Evolutionary conservation across 371 early-diverging fungal species (phyloP).

Genomic region (Apophysomyces trapeziformis): DNA sequence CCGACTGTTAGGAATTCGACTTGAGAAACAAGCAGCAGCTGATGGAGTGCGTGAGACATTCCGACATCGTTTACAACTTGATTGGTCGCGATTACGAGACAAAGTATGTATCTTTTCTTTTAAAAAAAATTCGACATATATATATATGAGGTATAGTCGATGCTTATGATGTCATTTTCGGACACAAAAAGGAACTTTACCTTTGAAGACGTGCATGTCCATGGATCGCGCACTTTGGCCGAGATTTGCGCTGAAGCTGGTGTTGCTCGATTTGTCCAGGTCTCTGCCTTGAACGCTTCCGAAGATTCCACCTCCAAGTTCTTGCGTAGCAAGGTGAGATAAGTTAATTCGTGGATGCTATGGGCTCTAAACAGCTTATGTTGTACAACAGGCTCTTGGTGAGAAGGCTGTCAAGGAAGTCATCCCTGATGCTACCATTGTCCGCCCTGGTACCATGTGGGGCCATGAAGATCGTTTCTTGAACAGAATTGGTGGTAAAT

Average conservation of each 20-base stretch:
- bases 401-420: conserved; percentile 88
- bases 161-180: neutral
- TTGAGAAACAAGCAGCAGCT: conserved; percentile 84
- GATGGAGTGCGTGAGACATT: conserved; percentile 85
- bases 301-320: conserved; percentile 79
- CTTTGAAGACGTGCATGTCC: conserved; percentile 83
- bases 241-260: conserved; percentile 81
- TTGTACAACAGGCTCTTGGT: conserved; percentile 72
- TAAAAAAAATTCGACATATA: too few species aligned
- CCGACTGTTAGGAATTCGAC: conserved; percentile 75
- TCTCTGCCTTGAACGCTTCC: conserved; percentile 87
- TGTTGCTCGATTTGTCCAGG: conserved; percentile 87
- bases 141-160: neutral
- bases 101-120: conserved; percentile 55
- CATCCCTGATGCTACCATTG: conserved; percentile 92
- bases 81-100: conserved; percentile 93
- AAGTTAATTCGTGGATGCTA: neutral
- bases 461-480: conserved; percentile 95
- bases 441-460: conserved; percentile 88
- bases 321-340: conserved; percentile 81
- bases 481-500: conserved; percentile 85
- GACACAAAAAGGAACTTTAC: conserved; percentile 79
- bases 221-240: conserved; percentile 85
- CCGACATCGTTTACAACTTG: conserved; percentile 94
- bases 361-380: neutral